Conservation (phyloP, 2,329 filamentous ascomycete genomes). For the Penicillium sp. region DNA sequence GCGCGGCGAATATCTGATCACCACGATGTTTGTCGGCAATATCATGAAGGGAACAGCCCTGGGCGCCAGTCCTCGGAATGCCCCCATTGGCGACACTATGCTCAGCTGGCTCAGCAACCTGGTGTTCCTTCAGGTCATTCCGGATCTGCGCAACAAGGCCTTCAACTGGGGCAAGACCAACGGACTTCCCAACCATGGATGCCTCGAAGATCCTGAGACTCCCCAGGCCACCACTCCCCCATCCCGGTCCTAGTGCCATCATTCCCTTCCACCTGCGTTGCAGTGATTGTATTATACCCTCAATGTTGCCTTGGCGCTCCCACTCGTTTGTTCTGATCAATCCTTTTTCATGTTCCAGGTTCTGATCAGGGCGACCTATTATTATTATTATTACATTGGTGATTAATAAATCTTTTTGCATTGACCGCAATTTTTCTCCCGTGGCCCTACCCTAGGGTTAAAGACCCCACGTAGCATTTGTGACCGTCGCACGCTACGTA, state of each 20-base stretch:
- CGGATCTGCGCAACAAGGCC: constrained; percentile 62
- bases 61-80: constrained; percentile 59
- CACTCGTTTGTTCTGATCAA: constrained; percentile 12
- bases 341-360: constrained; percentile 7
- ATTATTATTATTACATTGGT: constrained; percentile 8
- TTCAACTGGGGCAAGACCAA: constrained; percentile 62
- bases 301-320: constrained; percentile 16
- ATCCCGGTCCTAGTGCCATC: constrained; percentile 7
- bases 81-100: constrained; percentile 58
- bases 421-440: too few relatives aligned
- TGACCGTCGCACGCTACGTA: neutral
- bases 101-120: constrained; percentile 58
- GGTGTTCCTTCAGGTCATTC: constrained; percentile 60
- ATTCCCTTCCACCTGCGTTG: constrained; percentile 17
- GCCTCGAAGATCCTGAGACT: constrained; percentile 7
- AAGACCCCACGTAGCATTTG: too few relatives aligned
- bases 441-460: too few relatives aligned
- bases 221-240: neutral
- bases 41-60: constrained; percentile 68
- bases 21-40: constrained; percentile 72
- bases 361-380: constrained; percentile 8
- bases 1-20: constrained; percentile 76
- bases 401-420: too few relatives aligned
- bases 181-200: constrained; percentile 40
- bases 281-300: constrained; percentile 35